Conservation (phyloP, 2,329 filamentous ascomycete genomes). For the Monilinia aucupariae region DNA sequence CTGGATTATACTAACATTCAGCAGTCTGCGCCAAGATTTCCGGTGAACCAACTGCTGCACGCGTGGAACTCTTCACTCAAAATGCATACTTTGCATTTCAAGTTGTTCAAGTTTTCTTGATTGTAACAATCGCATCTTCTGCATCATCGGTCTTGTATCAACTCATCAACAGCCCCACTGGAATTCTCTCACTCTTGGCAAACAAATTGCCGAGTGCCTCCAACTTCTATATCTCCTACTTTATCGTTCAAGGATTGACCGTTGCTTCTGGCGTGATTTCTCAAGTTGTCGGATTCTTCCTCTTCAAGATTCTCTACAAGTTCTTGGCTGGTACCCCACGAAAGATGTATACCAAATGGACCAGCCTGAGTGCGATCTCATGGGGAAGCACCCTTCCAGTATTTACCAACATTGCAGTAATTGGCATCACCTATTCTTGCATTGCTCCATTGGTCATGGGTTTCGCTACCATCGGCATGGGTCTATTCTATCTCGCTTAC, state of each 20-base stretch:
- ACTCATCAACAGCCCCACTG: conserved; percentile 58
- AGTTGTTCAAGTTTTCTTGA: conserved; percentile 85
- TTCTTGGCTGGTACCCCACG: conserved; percentile 73
- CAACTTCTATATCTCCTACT: conserved; percentile 95
- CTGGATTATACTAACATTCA: conserved; percentile 18
- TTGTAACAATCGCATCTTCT: conserved; percentile 76
- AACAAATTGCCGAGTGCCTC: conserved; percentile 73
- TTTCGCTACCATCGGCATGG: conserved; percentile 74
- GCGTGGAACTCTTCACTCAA: conserved; percentile 83
- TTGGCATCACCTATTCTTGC: conserved; percentile 76
- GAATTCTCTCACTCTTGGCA: conserved; percentile 61
- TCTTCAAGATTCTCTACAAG: conserved; percentile 70
- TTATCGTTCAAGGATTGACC: conserved; percentile 83
- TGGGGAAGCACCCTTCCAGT: conserved; percentile 82
- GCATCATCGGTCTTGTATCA: conserved; percentile 63
- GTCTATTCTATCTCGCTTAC: conserved; percentile 80
- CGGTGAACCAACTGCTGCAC: conserved; percentile 72
- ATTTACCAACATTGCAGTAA: conserved; percentile 75
- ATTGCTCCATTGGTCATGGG: conserved; percentile 81
- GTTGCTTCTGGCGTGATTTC: conserved; percentile 70
- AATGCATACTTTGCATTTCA: conserved; percentile 90
- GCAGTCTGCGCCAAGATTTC: conserved; percentile 69
- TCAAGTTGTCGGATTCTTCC: conserved; percentile 65
- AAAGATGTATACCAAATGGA: conserved; percentile 74
- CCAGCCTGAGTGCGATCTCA: conserved; percentile 63